Evolutionary conservation across 1,139 yeast species (phyloP).

Genomic region (Lodderomyces metapsilosis): DNA sequence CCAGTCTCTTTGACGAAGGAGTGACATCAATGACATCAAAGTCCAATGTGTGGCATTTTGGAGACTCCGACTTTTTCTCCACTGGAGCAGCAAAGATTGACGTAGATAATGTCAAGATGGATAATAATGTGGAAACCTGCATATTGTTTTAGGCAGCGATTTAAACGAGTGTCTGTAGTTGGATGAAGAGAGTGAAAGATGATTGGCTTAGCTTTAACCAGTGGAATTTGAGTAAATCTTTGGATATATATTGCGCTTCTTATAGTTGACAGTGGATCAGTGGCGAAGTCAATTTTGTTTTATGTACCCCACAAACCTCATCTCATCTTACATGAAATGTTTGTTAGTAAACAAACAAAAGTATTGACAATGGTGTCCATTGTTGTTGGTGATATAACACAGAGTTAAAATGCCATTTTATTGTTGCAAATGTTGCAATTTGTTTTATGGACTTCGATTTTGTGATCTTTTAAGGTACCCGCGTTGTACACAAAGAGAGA

Average conservation of each 20-base stretch:
- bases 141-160: neutral
- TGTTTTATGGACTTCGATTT: too few species aligned
- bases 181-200: neutral
- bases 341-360: too few species aligned
- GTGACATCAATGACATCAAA: conserved; percentile 3
- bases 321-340: too few species aligned
- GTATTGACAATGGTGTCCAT: too few species aligned
- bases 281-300: neutral
- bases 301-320: neutral
- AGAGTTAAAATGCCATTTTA: too few species aligned
- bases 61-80: conserved; percentile 2
- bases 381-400: too few species aligned
- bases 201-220: neutral
- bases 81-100: conserved; percentile 2
- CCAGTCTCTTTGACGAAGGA: conserved; percentile 1
- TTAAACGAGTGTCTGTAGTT: conserved; percentile 1
- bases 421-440: too few species aligned
- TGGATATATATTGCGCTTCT: too few species aligned
- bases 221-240: too few species aligned
- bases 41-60: conserved; percentile 6
- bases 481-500: too few species aligned
- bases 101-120: neutral
- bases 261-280: too few species aligned
- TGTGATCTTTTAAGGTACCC: too few species aligned
- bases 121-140: neutral